A percentile compares a stretch with the other conserved stretches of the same genome.
Conservation (phyloP, 352 stramenopile genomes). For the Pythium rhizo-oryzae region DNA sequence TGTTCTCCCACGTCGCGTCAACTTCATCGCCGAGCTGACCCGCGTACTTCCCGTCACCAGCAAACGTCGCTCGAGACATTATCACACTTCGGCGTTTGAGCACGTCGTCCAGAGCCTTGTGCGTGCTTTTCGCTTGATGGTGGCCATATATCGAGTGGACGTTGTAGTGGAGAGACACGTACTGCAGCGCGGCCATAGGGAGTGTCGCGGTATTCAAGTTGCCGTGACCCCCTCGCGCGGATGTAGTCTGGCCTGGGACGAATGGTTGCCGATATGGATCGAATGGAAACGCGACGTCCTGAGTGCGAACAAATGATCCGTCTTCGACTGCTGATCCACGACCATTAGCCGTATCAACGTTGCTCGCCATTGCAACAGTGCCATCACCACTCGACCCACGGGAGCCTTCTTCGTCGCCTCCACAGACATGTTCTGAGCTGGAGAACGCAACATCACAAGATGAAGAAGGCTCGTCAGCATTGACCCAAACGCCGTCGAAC, state of each 20-base stretch:
- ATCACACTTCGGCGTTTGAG: conserved; percentile 64
- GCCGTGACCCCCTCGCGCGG: conserved; percentile 42
- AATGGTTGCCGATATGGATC: conserved; percentile 84
- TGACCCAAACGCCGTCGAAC: conserved; percentile 87
- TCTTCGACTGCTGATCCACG: neutral
- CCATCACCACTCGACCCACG: neutral
- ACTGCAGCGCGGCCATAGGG: conserved; percentile 69
- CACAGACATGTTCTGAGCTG: conserved; percentile 12
- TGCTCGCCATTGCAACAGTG: neutral
- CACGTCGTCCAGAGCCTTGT: conserved; percentile 47
- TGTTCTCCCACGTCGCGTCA: conserved; percentile 75
- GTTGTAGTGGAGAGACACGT: conserved; percentile 84
- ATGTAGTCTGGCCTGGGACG: conserved; percentile 55
- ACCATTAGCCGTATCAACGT: neutral
- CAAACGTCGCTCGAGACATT: conserved; percentile 70
- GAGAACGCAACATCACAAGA: conserved; percentile 52
- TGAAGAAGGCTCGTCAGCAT: conserved; percentile 81
- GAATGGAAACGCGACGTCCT: conserved; percentile 75
- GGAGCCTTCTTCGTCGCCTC: neutral
- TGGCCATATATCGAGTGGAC: conserved; percentile 86
- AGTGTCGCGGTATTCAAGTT: conserved; percentile 83
- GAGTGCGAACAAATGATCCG: conserved; percentile 61
- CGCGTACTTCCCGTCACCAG: conserved; percentile 58
- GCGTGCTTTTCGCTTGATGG: conserved; percentile 57
- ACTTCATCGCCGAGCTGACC: conserved; percentile 67